Percentiles rank a stretch among this genome's conserved stretches.
phyloP scores from a whole-genome alignment of 148 eudicot species.

The Rhododendron griersonianum region DNA sequence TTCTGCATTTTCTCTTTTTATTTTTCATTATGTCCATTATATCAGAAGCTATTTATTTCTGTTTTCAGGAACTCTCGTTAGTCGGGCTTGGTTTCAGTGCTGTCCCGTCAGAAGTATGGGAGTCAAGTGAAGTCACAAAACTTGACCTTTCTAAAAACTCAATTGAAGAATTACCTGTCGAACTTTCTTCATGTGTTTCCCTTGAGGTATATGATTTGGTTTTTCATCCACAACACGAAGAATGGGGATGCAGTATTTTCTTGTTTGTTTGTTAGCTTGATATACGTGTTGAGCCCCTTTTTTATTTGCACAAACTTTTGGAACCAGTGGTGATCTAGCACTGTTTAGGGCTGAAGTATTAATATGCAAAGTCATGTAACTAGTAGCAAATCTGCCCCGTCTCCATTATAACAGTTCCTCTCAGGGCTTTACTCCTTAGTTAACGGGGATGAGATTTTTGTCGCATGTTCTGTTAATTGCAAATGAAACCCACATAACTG shows the following conservation, averaged over 20 bases:
- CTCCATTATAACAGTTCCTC: not conserved
- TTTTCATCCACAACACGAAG: not conserved
- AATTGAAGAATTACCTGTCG: slow-evolving; percentile 70
- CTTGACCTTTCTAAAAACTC: slow-evolving; percentile 78
- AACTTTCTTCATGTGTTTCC: slow-evolving; percentile 67
- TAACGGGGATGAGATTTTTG: not conserved
- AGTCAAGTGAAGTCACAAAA: slow-evolving; percentile 68
- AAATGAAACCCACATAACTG: not conserved
- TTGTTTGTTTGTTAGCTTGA: slow-evolving; percentile 4
- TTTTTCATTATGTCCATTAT: not conserved
- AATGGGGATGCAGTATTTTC: not conserved
- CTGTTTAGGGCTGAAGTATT: not conserved
- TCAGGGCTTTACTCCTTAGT: not conserved
- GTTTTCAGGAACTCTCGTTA: slow-evolving; percentile 73
- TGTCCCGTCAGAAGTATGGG: slow-evolving; percentile 73
- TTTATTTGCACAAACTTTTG: not conserved
- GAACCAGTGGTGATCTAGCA: not conserved
- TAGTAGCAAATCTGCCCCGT: not conserved
- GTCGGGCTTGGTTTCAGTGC: slow-evolving; percentile 55
- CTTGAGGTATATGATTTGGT: slow-evolving; percentile 56
- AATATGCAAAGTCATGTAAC: not conserved
- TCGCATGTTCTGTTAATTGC: not conserved
- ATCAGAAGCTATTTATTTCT: not conserved
- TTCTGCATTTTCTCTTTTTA: not conserved
- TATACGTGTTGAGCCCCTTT: not conserved